These are phyloP conservation scores for Exophiala spinifera DNA, from an alignment of 2,329 filamentous ascomycete species.

Conservation along the genomic window DNA sequence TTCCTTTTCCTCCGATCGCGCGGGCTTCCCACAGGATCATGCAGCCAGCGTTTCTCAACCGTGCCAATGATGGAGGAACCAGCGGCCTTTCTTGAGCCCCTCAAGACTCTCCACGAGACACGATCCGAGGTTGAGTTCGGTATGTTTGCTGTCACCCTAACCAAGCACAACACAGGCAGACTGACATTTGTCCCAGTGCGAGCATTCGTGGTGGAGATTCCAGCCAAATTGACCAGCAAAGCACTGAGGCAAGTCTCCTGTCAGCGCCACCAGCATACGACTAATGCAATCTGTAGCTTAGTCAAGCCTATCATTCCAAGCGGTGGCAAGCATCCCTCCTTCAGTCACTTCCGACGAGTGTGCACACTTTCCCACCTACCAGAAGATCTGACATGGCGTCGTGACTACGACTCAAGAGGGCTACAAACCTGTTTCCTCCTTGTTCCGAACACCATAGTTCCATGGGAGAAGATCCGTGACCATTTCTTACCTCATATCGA, in stretches of 20 bases:
- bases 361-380: constrained; percentile 27
- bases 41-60: constrained; percentile 9
- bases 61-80: constrained; percentile 20
- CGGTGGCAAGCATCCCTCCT: constrained; percentile 35
- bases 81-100: constrained; percentile 33
- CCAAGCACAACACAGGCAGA: constrained; percentile 10
- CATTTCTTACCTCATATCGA: constrained; percentile 36
- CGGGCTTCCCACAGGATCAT: constrained; percentile 9
- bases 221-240: constrained; percentile 43
- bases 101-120: constrained; percentile 45
- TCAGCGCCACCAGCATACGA: neutral
- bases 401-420: constrained; percentile 25
- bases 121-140: constrained; percentile 41
- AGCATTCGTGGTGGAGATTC: constrained; percentile 45
- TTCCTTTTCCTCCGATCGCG: neutral
- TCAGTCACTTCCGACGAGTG: constrained; percentile 30
- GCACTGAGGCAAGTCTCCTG: constrained; percentile 39
- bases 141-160: constrained; percentile 26
- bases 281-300: constrained; percentile 13
- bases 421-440: constrained; percentile 41
- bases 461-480: constrained; percentile 28
- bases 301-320: constrained; percentile 39
- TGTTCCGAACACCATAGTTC: constrained; percentile 41
- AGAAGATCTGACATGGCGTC: constrained; percentile 28
- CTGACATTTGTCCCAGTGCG: constrained; percentile 34